phyloP scores from a whole-genome alignment of 352 stramenopile species.

The Globisporangium nagaii region DNA sequence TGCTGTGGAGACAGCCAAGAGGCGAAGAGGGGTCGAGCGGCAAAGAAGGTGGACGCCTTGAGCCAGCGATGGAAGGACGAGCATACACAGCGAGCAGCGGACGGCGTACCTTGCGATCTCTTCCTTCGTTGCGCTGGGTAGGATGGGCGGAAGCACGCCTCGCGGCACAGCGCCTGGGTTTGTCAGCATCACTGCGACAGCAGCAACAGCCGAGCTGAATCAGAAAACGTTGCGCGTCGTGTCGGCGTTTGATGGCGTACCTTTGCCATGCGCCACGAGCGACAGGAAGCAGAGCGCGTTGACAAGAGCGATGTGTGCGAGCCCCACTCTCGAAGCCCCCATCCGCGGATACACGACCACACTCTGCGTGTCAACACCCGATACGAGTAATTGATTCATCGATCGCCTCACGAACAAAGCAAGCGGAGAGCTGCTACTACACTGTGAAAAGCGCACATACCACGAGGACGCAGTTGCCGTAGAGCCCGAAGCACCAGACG shows the following conservation, averaged over 20 bases:
- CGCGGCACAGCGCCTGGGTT: conserved; percentile 96
- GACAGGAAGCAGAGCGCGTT: conserved; percentile 82
- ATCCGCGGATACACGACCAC: conserved; percentile 90
- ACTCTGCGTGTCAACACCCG: no score
- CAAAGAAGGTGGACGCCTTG: no score
- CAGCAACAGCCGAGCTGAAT: no score
- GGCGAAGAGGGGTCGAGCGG: background rate
- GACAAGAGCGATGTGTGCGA: conserved; percentile 70
- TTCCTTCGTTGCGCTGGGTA: conserved; percentile 70
- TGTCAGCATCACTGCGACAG: conserved; percentile 91
- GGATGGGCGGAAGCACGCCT: conserved; percentile 84
- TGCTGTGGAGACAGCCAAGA: no score
- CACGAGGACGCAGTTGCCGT: conserved; percentile 88
- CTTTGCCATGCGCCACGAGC: conserved; percentile 92
- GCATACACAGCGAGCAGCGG: no score
- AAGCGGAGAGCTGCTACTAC: no score
- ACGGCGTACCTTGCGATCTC: conserved; percentile 57
- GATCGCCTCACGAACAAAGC: no score
- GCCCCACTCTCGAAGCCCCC: conserved; percentile 55
- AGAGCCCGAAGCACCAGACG: conserved; percentile 89
- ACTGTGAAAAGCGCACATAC: conserved; percentile 29
- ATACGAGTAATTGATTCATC: no score
- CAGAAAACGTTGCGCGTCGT: no score
- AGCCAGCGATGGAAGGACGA: no score
- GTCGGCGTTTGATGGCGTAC: conserved; percentile 27